A percentile compares a stretch with the other conserved stretches of the same genome.
phyloP scores from a whole-genome alignment of 192 early-diverging fungal genomes.

The Dispira simplex region DNA sequence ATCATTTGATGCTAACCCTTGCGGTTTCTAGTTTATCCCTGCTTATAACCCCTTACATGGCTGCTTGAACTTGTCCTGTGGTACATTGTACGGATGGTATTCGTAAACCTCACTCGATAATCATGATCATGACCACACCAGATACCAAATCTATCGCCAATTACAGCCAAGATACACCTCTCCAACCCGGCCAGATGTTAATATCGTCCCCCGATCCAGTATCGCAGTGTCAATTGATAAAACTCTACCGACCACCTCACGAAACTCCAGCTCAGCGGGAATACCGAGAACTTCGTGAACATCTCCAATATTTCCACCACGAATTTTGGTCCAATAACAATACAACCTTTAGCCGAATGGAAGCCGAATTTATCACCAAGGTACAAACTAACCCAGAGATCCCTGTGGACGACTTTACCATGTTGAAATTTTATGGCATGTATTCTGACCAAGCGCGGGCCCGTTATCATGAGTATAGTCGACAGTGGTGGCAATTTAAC shows the following conservation, averaged over 20 bases:
- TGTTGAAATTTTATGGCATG: not conserved
- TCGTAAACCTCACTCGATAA: no score
- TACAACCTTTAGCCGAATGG: not conserved
- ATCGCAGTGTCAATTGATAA: not conserved
- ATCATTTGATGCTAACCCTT: no score
- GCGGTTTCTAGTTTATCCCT: no score
- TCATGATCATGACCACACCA: no score
- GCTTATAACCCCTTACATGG: no score
- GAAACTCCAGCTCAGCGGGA: slow-evolving; percentile 4
- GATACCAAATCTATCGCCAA: no score
- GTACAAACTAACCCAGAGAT: not conserved
- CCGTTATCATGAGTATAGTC: not conserved
- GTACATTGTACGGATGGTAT: no score
- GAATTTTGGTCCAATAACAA: not conserved
- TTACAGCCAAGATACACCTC: not conserved
- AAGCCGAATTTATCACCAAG: not conserved
- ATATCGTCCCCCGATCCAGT: slow-evolving; percentile 1
- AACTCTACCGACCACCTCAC: slow-evolving; percentile 8
- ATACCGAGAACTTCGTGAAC: slow-evolving; percentile 8
- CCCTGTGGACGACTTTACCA: not conserved
- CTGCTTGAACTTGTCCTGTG: no score
- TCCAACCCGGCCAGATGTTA: slow-evolving; percentile 6
- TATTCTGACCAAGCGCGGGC: not conserved
- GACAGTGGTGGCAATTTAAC: not conserved
- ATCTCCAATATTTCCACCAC: not conserved